Base-by-base conservation (phyloP, 345 rosid genomes). In the Leavenworthia alabamica region DNA sequence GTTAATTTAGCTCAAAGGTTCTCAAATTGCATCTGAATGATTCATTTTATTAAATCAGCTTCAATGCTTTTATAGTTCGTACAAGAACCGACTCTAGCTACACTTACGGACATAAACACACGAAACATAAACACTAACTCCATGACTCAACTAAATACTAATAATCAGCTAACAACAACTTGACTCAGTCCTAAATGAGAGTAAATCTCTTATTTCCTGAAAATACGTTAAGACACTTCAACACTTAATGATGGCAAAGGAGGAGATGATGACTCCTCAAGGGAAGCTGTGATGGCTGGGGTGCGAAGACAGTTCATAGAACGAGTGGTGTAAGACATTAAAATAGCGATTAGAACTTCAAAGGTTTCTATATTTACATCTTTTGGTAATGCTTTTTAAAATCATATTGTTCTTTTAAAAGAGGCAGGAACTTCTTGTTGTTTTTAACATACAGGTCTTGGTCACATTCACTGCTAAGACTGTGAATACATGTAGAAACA, bases 181-280 rank as follows among this genome's bases (percentile, higher is more conserved):
- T n/a, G n/a, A n/a, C n/a, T n/a, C n/a, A n/a, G n/a, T n/a, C n/a
- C n/a, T n/a, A n/a, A n/a, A n/a, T n/a, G n/a, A n/a, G n/a, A n/a
- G n/a, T n/a, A n/a, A n/a, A n/a, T n/a, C n/a, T n/a, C n/a, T n/a
- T n/a, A n/a, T n/a, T n/a, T n/a, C n/a, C n/a, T n/a, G n/a, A n/a
- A n/a, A n/a, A n/a, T n/a, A n/a, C n/a, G n/a, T n/a, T n/a, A n/a
- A n/a, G n/a, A n/a, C 32, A 96, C 87, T 68, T 90, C 97, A 1
- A 97, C 89, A 9, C 86, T 93, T 54, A 85, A 86, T 56, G 95
- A 91, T 67, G 96, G 97, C 20, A 90, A 86, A 72, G 56, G 83
- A 45, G 93, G 95, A 73, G 82, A 80, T 17, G 88, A 80, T 41
- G 54, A 73, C 16, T 85, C 96, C 31, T 86, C 96, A 12, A 81